Evolutionary conservation across 192 early-diverging fungal species (phyloP).

Genomic region (Coemansia sp.): DNA sequence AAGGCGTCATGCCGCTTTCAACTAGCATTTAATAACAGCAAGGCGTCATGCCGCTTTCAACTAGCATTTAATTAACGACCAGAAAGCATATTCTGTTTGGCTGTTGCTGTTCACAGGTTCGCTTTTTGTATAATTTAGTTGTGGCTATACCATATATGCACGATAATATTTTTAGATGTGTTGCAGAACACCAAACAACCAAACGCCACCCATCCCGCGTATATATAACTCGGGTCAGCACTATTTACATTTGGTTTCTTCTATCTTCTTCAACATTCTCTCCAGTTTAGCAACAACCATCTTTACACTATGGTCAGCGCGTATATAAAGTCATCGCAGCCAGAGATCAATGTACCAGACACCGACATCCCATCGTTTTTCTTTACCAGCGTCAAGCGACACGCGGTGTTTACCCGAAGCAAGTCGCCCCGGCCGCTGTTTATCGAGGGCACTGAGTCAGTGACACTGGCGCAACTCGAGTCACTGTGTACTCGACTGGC

Average conservation of each 20-base stretch:
- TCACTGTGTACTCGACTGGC: constrained; percentile 8
- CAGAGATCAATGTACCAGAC: constrained; percentile 13
- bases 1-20: too few relatives aligned
- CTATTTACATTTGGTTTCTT: background rate
- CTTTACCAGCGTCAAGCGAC: constrained; percentile 8
- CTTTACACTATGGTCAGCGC: background rate
- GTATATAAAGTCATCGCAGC: constrained; percentile 5
- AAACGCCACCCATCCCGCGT: too few relatives aligned
- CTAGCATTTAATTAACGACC: too few relatives aligned
- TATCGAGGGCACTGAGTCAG: constrained; percentile 9
- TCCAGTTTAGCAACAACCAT: background rate
- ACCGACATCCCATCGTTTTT: constrained; percentile 19
- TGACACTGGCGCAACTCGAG: constrained; percentile 23
- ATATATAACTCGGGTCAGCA: background rate
- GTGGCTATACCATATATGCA: too few relatives aligned
- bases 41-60: too few relatives aligned
- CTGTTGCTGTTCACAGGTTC: too few relatives aligned
- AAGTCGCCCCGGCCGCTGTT: constrained; percentile 19
- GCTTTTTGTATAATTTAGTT: too few relatives aligned
- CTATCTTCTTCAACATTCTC: background rate
- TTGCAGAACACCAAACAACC: too few relatives aligned
- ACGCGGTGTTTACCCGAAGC: background rate
- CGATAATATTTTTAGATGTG: too few relatives aligned
- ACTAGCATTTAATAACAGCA: too few relatives aligned
- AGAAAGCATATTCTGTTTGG: too few relatives aligned